These are phyloP conservation scores for Podila minutissima DNA, from an alignment of 192 early-diverging fungal genomes.

Conservation along the genomic window DNA sequence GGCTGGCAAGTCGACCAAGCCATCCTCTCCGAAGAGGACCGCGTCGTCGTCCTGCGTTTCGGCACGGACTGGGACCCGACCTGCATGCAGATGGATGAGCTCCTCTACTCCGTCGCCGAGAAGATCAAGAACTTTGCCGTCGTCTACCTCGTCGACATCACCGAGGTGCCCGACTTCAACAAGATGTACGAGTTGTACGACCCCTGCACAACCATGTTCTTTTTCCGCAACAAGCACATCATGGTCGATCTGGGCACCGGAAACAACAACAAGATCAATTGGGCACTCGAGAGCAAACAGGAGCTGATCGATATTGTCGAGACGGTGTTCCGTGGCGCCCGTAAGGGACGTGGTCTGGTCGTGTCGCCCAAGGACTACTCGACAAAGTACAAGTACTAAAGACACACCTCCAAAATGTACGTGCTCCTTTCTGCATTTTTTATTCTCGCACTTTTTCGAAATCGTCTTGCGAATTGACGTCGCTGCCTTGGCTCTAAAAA, in stretches of 20 bases:
- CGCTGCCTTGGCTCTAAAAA: too few relatives aligned
- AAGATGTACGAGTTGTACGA: slow-evolving; percentile 99
- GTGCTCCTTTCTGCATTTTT: not conserved
- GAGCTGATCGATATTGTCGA: slow-evolving; percentile 96
- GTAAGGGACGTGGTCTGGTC: slow-evolving; percentile 97
- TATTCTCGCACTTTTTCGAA: not conserved
- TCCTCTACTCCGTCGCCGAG: slow-evolving; percentile 91
- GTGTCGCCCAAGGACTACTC: slow-evolving; percentile 97
- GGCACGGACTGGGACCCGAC: slow-evolving; percentile 96
- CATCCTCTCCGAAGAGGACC: slow-evolving; percentile 96
- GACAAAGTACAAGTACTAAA: slow-evolving; percentile 97
- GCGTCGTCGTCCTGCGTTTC: slow-evolving; percentile 97
- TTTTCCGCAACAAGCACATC: slow-evolving; percentile 96
- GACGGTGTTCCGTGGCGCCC: slow-evolving; percentile 91
- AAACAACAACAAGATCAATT: slow-evolving; percentile 99
- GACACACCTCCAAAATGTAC: not conserved
- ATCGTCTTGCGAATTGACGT: not conserved
- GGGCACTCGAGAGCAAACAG: slow-evolving; percentile 94
- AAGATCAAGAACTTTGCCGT: slow-evolving; percentile 99
- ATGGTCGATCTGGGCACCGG: slow-evolving; percentile 99
- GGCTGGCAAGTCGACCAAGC: slow-evolving; percentile 99
- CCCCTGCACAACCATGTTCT: slow-evolving; percentile 98
- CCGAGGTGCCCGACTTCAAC: slow-evolving; percentile 93
- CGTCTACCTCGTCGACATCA: slow-evolving; percentile 95
- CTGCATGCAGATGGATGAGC: slow-evolving; percentile 99